These are phyloP conservation scores for Candida pseudofarinosa DNA, from an alignment of 805 yeast genomes.

Conservation along the genomic window DNA sequence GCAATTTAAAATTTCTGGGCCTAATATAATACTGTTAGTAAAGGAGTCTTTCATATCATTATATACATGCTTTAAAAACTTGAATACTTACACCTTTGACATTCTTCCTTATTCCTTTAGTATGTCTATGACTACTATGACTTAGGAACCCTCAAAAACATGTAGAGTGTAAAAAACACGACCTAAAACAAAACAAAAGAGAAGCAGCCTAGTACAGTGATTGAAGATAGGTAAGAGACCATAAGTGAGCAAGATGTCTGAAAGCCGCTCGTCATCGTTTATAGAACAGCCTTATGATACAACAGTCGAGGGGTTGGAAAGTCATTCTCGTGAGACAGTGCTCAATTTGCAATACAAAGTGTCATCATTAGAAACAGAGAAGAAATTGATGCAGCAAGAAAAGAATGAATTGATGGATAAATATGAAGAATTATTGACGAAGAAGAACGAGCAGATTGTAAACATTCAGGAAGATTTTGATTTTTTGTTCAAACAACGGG, in stretches of 20 bases:
- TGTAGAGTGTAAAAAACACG: neutral
- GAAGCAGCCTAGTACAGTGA: too few species aligned
- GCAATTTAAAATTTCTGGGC: slow-evolving; percentile 90
- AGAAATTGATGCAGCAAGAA: slow-evolving; percentile 25
- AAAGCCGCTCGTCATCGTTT: slow-evolving; percentile 23
- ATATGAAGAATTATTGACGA: slow-evolving; percentile 24
- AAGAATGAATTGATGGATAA: slow-evolving; percentile 18
- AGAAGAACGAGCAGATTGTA: slow-evolving; percentile 30
- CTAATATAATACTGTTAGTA: slow-evolving; percentile 36
- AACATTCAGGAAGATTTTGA: slow-evolving; percentile 34
- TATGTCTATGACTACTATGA: neutral
- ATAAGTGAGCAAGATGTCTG: too few species aligned
- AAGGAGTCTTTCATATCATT: neutral
- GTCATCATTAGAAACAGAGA: slow-evolving; percentile 29
- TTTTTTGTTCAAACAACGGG: slow-evolving; percentile 30
- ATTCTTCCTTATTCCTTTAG: slow-evolving; percentile 14
- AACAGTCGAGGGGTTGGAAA: slow-evolving; percentile 12
- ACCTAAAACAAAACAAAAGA: neutral
- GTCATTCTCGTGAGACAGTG: slow-evolving; percentile 15
- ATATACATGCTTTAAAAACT: too few species aligned
- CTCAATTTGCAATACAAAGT: slow-evolving; percentile 32
- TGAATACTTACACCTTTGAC: slow-evolving; percentile 49
- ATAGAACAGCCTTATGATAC: slow-evolving; percentile 18
- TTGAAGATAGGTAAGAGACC: too few species aligned
- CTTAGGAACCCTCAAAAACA: neutral